phyloP scores from a whole-genome alignment of 2,329 filamentous ascomycete species.

The Rasamsonia emersonii region DNA sequence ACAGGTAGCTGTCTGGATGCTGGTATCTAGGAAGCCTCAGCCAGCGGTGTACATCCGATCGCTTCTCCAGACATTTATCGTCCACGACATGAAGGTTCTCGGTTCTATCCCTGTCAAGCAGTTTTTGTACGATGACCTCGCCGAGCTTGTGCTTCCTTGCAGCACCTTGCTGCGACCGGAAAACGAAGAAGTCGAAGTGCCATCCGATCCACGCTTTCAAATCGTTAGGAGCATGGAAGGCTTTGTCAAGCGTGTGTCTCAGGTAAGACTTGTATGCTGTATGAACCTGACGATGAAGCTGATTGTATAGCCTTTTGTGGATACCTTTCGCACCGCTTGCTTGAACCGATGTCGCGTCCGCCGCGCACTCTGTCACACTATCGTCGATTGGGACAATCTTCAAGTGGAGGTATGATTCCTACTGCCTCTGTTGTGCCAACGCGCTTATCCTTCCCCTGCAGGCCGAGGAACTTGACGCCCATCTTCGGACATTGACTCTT shows the following conservation, averaged over 20 bases:
- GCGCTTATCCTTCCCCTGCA: slow-evolving; percentile 11
- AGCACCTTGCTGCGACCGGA: slow-evolving; percentile 61
- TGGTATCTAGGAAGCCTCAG: slow-evolving; percentile 71
- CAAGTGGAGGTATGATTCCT: slow-evolving; percentile 58
- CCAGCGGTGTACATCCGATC: slow-evolving; percentile 78
- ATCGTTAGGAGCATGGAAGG: slow-evolving; percentile 66
- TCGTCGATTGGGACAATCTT: slow-evolving; percentile 74
- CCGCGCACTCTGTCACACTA: slow-evolving; percentile 77
- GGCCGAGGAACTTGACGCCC: slow-evolving; percentile 62
- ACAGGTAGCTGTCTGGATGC: slow-evolving; percentile 63
- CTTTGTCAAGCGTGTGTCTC: slow-evolving; percentile 48
- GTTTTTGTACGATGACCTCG: slow-evolving; percentile 75
- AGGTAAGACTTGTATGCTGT: slow-evolving; percentile 21
- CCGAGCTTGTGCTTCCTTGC: slow-evolving; percentile 63
- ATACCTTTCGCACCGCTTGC: slow-evolving; percentile 74
- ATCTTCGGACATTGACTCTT: slow-evolving; percentile 52
- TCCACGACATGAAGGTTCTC: slow-evolving; percentile 61
- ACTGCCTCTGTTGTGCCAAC: background rate
- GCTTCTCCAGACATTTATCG: slow-evolving; percentile 66
- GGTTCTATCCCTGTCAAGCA: slow-evolving; percentile 61
- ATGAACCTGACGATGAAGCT: background rate
- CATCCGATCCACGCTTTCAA: slow-evolving; percentile 63
- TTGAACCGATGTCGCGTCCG: slow-evolving; percentile 85
- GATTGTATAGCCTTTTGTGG: slow-evolving; percentile 60
- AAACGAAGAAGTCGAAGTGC: slow-evolving; percentile 68